phyloP scores from a whole-genome alignment of 2,329 filamentous ascomycete genomes.

The Emmonsia crescens region DNA sequence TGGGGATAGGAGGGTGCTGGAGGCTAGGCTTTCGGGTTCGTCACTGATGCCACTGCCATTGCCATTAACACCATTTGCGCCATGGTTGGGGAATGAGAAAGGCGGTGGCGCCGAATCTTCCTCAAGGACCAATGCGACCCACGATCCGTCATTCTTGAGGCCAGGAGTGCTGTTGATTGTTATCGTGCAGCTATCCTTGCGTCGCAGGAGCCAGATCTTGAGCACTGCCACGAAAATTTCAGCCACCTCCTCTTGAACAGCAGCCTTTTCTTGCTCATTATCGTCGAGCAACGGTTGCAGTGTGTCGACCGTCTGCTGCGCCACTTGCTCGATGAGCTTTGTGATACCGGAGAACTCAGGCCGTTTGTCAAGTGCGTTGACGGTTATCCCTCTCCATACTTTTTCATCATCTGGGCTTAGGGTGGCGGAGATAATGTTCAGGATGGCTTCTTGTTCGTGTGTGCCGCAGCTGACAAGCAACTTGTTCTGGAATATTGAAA shows the following conservation, averaged over 20 bases:
- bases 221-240: constrained; percentile 1
- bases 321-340: not conserved
- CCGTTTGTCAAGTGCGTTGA: constrained; percentile 1
- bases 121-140: not conserved
- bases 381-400: constrained; percentile 7
- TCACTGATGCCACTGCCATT: not conserved
- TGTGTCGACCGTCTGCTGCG: not conserved
- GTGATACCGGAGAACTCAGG: not conserved
- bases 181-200: constrained; percentile 1
- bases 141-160: not conserved
- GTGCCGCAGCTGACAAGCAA: not conserved
- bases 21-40: not conserved
- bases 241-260: not conserved
- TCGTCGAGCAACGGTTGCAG: constrained; percentile 2
- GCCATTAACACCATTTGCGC: not conserved
- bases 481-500: not conserved
- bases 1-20: not conserved
- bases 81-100: not conserved
- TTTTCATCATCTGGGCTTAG: not conserved
- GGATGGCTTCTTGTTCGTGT: not conserved
- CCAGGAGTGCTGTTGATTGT: constrained; percentile 2
- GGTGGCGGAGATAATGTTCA: not conserved
- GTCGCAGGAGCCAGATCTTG: constrained; percentile 1
- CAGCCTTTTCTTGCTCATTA: not conserved
- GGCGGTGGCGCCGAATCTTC: not conserved